phyloP scores from a whole-genome alignment of 805 yeast genomes.

The Teunomyces lycoperdinae region DNA sequence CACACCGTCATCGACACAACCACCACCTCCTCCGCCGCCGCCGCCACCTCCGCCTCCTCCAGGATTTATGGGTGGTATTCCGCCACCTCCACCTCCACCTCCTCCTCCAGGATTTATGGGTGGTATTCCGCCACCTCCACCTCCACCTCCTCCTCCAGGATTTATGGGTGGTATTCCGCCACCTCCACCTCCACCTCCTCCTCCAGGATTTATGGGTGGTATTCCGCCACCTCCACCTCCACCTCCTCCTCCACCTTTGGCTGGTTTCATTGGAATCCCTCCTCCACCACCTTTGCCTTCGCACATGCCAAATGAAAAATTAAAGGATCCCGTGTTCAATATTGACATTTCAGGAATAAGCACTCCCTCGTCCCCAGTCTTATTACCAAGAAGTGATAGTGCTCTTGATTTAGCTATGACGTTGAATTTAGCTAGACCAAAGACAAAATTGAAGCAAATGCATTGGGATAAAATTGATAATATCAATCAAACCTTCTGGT shows the following conservation, averaged over 20 bases:
- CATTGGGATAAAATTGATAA: conserved; percentile 95
- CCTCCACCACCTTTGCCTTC: not conserved
- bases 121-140: conserved; percentile 1
- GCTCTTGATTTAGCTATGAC: not conserved
- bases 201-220: not conserved
- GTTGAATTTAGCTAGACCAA: conserved; percentile 44
- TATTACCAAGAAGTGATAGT: not conserved
- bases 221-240: conserved; percentile 6
- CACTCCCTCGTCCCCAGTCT: not conserved
- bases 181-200: not conserved
- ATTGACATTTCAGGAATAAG: not conserved
- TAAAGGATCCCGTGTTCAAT: not conserved
- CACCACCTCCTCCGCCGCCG: conserved; percentile 11
- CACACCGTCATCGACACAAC: conserved; percentile 15
- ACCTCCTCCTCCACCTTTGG: conserved; percentile 15
- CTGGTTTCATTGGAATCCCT: not conserved
- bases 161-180: not conserved
- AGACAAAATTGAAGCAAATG: conserved; percentile 80
- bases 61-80: conserved; percentile 10
- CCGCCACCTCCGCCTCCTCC: conserved; percentile 26
- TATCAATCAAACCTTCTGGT: conserved; percentile 87
- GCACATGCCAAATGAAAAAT: not conserved
- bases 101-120: conserved; percentile 14
- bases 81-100: conserved; percentile 20
- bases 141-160: conserved; percentile 17